phyloP scores from a whole-genome alignment of 306 rosid genomes.

The Lathyrus tuberosus region DNA sequence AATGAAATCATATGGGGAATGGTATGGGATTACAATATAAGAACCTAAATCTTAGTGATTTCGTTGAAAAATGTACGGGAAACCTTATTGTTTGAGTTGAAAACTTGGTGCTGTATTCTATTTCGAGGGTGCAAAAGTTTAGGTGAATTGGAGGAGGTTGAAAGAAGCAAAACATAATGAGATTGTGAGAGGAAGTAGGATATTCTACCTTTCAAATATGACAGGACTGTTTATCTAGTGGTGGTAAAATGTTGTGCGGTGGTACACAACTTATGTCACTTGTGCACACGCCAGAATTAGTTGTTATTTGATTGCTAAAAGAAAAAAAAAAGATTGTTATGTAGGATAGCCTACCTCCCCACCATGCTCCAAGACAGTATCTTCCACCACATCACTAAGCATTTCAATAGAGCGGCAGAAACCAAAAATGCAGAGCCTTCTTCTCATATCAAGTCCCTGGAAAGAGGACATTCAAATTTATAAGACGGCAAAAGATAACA shows the following conservation, averaged over 20 bases:
- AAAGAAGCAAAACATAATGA: slow-evolving; percentile 35
- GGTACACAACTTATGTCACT: not conserved
- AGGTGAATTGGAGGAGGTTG: slow-evolving; percentile 22
- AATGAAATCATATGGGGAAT: slow-evolving; percentile 38
- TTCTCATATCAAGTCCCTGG: slow-evolving; percentile 92
- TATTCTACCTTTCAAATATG: no score
- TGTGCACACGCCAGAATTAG: not conserved
- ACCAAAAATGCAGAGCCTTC: slow-evolving; percentile 89
- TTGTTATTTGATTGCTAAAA: slow-evolving; percentile 18
- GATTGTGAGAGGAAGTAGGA: no score
- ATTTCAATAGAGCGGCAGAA: slow-evolving; percentile 97
- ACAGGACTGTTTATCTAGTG: no score
- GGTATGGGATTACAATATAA: slow-evolving; percentile 36
- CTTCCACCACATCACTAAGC: slow-evolving; percentile 97
- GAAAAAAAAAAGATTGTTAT: slow-evolving; percentile 4
- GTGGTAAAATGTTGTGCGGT: no score
- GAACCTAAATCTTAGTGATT: slow-evolving; percentile 66
- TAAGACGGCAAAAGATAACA: slow-evolving; percentile 23
- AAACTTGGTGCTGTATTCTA: slow-evolving; percentile 17
- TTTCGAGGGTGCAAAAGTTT: slow-evolving; percentile 23
- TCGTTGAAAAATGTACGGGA: slow-evolving; percentile 52
- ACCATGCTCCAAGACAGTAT: slow-evolving; percentile 90
- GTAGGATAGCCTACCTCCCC: slow-evolving; percentile 74
- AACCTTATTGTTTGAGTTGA: not conserved
- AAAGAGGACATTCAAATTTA: slow-evolving; percentile 33